phyloP scores from a whole-genome alignment of 1,284 basidiomycete genomes.

The Earliella scabrosa region DNA sequence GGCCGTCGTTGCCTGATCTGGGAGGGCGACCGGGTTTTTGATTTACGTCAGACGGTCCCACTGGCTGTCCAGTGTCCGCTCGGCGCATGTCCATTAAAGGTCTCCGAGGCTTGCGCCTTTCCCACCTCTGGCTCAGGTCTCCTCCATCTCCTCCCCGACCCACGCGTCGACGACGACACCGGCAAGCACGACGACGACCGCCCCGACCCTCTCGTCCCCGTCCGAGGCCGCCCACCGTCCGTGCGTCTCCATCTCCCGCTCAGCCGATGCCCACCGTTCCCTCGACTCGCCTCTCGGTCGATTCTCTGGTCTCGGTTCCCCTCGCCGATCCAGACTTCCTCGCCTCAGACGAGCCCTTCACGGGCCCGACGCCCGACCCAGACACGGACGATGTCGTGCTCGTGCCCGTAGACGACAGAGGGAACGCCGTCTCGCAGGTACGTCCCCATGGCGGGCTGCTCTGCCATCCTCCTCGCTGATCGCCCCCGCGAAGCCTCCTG shows the following conservation, averaged over 20 bases:
- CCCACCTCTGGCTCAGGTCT: too few species aligned
- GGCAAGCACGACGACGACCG: background rate
- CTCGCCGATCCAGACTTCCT: conserved; percentile 9
- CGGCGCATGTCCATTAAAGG: too few species aligned
- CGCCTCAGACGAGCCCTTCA: background rate
- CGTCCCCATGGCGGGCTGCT: background rate
- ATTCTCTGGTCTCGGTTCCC: conserved; percentile 3
- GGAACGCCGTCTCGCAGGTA: conserved; percentile 23
- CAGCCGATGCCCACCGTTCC: conserved; percentile 21
- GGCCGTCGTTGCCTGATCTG: too few species aligned
- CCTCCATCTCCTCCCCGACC: too few species aligned
- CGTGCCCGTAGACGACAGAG: conserved; percentile 26
- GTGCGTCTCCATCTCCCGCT: background rate
- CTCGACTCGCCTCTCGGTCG: conserved; percentile 11
- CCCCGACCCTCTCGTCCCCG: background rate
- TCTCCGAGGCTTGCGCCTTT: too few species aligned
- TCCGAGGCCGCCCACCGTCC: background rate
- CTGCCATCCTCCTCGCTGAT: background rate
- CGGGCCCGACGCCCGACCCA: conserved; percentile 32
- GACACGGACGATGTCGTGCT: conserved; percentile 32
- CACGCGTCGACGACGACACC: too few species aligned
- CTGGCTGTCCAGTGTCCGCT: too few species aligned
- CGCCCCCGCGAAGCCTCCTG: background rate
- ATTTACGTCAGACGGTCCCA: too few species aligned
- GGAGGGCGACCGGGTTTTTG: too few species aligned